Base-by-base conservation (phyloP, 2,329 filamentous ascomycete species). In the Aspergillus quadricinctus region DNA sequence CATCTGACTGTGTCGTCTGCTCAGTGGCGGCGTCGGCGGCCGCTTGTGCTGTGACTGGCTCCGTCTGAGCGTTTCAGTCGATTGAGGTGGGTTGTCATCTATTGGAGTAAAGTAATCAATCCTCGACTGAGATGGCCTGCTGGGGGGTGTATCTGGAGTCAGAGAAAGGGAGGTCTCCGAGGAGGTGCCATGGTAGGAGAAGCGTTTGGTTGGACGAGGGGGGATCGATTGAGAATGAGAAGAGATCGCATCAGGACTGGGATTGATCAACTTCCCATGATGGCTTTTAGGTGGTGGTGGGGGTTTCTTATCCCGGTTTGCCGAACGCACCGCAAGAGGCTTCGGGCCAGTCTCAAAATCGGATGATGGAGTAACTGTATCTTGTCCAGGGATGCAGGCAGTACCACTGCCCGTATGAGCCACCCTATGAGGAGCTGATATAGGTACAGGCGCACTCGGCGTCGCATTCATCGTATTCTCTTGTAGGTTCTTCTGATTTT, bases 231-330 rank as follows among this genome's bases (percentile, higher is more conserved):
- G 69, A 29, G 60, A 61, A 23, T 62, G 49, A 58, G 65, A 54
- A 59, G 67, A 48, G 50, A 67, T 19, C 3, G 65, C 60, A 19
- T 70, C 60, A 29, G 73, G 62, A 61, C 71, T 68, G 55, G 54
- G 71, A 61, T 80, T 84, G 61, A 93, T 88, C 19, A 87, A 80
- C 72, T 88, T 92, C 4, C 90, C 90, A 74, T 92, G 89, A 54
- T 89, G 84, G 52, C 88, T 91, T 67, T 83, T 90, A 10, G 89
- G 89, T 6, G 88, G 88, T 4, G 70, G 70, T 5, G 89, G 89
- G 14, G 88, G 88, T 60, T 83, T 84, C 72, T 84, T 86, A 68
- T 87, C 88, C 61, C 80, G 64, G 58, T 59, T 69, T 21, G 48
- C 56, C 49, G 58, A 68, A 61, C 48, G 78, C 66, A 49, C 72